These are phyloP conservation scores for Raphanus sativus DNA, from an alignment of 345 rosid genomes.

Conservation along the genomic window DNA sequence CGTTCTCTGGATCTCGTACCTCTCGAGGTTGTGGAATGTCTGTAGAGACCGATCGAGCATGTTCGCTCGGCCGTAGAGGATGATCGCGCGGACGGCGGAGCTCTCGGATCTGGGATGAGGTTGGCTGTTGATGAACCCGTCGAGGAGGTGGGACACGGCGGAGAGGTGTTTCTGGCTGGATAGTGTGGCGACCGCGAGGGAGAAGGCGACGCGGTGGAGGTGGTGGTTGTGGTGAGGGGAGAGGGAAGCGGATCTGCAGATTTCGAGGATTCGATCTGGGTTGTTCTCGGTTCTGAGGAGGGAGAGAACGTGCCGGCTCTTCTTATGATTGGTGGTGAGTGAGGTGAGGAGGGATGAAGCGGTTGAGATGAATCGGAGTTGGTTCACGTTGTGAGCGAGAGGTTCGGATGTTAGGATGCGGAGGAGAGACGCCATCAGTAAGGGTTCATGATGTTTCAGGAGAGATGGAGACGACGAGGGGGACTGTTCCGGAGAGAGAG, in stretches of 20 bases:
- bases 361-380: constrained; percentile 13
- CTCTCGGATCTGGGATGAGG: constrained; percentile 60
- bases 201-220: constrained; percentile 64
- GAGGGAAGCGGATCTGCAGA: constrained; percentile 70
- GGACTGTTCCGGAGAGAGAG: neutral
- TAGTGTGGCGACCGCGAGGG: constrained; percentile 67
- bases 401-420: constrained; percentile 40
- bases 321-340: constrained; percentile 53
- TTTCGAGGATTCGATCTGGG: constrained; percentile 73
- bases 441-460: constrained; percentile 27
- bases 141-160: constrained; percentile 53
- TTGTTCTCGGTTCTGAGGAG: constrained; percentile 64
- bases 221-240: constrained; percentile 42
- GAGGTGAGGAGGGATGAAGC: constrained; percentile 41
- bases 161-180: constrained; percentile 50
- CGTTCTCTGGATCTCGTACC: constrained; percentile 44
- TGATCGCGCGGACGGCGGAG: constrained; percentile 57
- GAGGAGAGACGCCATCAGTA: constrained; percentile 43
- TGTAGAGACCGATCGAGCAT: constrained; percentile 67
- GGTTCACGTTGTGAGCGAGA: constrained; percentile 22
- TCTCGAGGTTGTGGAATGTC: constrained; percentile 53
- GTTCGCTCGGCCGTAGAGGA: constrained; percentile 76
- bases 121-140: constrained; percentile 55
- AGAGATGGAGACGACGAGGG: constrained; percentile 27
- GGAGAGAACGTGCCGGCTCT: constrained; percentile 65